Percentiles rank a stretch among this genome's conserved stretches.
Conservation (phyloP, 192 early-diverging fungal genomes). For the Blastocladiella britannica region DNA sequence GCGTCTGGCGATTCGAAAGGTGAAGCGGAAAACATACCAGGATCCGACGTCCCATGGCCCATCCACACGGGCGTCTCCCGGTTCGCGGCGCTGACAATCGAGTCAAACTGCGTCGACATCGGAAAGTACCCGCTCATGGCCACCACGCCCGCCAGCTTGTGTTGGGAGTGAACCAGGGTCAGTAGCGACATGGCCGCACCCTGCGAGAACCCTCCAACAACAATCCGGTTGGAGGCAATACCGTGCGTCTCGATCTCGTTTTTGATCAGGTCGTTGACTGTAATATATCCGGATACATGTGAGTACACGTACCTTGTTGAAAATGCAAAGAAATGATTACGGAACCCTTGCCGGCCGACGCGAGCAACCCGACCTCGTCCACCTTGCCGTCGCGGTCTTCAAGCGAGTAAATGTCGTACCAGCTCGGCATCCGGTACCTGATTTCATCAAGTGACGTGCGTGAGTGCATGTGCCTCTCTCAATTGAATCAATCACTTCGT, state of each 20-base stretch:
- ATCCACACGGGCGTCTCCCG: slow-evolving; percentile 57
- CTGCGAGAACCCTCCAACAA: slow-evolving; percentile 89
- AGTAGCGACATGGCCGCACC: slow-evolving; percentile 57
- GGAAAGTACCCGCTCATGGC: slow-evolving; percentile 67
- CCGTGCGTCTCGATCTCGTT: slow-evolving; percentile 49
- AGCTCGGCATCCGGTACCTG: slow-evolving; percentile 67
- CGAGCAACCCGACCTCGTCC: slow-evolving; percentile 50
- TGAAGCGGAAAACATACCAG: slow-evolving; percentile 16
- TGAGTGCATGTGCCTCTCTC: too few relatives aligned
- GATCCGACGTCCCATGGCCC: slow-evolving; percentile 62
- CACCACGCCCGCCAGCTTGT: slow-evolving; percentile 44
- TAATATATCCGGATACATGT: too few relatives aligned
- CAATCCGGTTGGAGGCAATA: slow-evolving; percentile 60
- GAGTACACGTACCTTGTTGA: too few relatives aligned
- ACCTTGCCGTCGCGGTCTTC: slow-evolving; percentile 25
- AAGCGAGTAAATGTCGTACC: slow-evolving; percentile 60
- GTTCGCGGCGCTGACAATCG: slow-evolving; percentile 33
- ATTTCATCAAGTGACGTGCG: too few relatives aligned
- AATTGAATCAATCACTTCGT: too few relatives aligned
- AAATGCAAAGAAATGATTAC: background rate
- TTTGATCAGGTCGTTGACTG: slow-evolving; percentile 34
- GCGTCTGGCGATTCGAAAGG: background rate
- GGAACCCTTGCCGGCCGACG: slow-evolving; percentile 20
- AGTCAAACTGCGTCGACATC: slow-evolving; percentile 17
- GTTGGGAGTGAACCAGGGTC: slow-evolving; percentile 44